phyloP scores from a whole-genome alignment of 352 stramenopile genomes.

The Elongisporangium prolatum region DNA sequence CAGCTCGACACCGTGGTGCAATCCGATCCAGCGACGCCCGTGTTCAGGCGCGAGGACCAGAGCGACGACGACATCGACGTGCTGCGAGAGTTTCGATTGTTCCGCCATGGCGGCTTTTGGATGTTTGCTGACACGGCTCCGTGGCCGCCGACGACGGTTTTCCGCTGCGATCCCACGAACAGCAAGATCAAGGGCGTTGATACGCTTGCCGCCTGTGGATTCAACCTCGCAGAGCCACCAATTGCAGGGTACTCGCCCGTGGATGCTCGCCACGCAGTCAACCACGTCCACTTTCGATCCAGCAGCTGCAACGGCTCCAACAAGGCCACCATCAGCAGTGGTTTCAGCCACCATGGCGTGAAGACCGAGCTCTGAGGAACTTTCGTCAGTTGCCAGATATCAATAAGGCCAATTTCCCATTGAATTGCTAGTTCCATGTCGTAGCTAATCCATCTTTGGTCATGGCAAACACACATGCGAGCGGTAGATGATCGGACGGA shows the following conservation, averaged over 20 bases:
- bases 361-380: slow-evolving; percentile 27
- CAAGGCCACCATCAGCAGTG: background rate
- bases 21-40: slow-evolving; percentile 29
- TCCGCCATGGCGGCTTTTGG: slow-evolving; percentile 63
- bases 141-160: slow-evolving; percentile 54
- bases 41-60: slow-evolving; percentile 42
- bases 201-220: slow-evolving; percentile 16
- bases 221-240: slow-evolving; percentile 29
- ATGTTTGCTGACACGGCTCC: slow-evolving; percentile 50
- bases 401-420: background rate
- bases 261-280: slow-evolving; percentile 6
- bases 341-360: slow-evolving; percentile 12
- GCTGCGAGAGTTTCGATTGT: slow-evolving; percentile 46
- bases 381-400: background rate
- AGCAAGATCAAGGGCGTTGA: slow-evolving; percentile 18
- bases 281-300: slow-evolving; percentile 21
- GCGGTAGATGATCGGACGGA: slow-evolving; percentile 75
- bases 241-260: slow-evolving; percentile 34
- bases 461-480: slow-evolving; percentile 64
- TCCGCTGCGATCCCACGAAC: slow-evolving; percentile 58
- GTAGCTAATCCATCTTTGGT: slow-evolving; percentile 34
- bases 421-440: slow-evolving; percentile 38
- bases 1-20: slow-evolving; percentile 18
- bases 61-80: slow-evolving; percentile 4
- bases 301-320: slow-evolving; percentile 7